A percentile compares a stretch with the other conserved stretches of the same genome.
These are phyloP conservation scores for Trichoderma aggressivum DNA, from an alignment of 2,329 filamentous ascomycete genomes.

Conservation along the genomic window DNA sequence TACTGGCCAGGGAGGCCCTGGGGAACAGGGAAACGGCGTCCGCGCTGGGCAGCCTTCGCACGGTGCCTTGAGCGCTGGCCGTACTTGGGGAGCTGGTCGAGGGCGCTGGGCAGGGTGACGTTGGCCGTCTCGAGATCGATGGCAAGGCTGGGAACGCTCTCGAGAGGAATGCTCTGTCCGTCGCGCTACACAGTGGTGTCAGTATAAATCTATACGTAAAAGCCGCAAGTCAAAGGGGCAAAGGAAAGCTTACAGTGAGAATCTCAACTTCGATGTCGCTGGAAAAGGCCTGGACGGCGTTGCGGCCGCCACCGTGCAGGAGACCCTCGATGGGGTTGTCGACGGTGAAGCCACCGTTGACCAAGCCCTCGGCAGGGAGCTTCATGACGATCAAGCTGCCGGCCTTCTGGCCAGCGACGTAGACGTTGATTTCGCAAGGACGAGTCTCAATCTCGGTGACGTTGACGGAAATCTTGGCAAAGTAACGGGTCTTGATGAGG, in stretches of 20 bases:
- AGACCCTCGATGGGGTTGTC: constrained; percentile 60
- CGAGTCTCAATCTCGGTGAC: constrained; percentile 33
- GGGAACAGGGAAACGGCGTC: background rate
- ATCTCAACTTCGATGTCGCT: constrained; percentile 34
- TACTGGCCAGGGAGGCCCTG: background rate
- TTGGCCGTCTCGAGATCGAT: constrained; percentile 36
- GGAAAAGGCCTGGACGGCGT: constrained; percentile 27
- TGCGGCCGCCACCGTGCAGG: constrained; percentile 28
- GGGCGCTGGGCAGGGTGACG: constrained; percentile 26
- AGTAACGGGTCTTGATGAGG: constrained; percentile 31
- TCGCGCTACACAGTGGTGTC: constrained; percentile 29
- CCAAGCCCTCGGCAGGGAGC: constrained; percentile 32
- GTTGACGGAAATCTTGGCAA: constrained; percentile 34
- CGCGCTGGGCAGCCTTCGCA: background rate
- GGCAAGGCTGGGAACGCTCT: constrained; percentile 35
- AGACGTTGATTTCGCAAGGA: constrained; percentile 34
- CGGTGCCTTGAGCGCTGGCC: constrained; percentile 19
- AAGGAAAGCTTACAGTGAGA: constrained; percentile 28
- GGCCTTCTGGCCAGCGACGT: constrained; percentile 31
- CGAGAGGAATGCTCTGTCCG: constrained; percentile 29
- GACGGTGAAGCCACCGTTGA: constrained; percentile 38
- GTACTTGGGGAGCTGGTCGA: constrained; percentile 30
- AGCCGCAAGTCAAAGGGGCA: no score
- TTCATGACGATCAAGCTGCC: constrained; percentile 37
- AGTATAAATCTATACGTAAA: background rate